These are phyloP conservation scores for Leccinum cinnamomeum DNA, from an alignment of 1,284 basidiomycete genomes.

Conservation along the genomic window DNA sequence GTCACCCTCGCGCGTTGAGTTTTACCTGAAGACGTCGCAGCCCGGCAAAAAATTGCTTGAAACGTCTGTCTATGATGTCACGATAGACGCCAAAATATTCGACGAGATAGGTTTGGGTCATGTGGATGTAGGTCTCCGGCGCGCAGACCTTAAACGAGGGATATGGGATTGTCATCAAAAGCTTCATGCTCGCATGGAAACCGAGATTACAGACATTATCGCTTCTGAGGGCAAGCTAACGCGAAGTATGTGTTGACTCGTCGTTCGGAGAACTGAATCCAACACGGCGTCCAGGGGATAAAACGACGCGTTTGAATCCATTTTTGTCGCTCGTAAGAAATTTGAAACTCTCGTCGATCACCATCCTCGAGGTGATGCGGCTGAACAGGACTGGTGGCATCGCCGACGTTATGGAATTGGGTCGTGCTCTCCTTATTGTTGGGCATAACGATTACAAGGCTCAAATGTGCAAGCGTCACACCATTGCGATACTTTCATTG, in stretches of 20 bases:
- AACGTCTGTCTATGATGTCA: conserved; percentile 84
- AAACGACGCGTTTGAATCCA: conserved; percentile 41
- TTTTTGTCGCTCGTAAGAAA: conserved; percentile 74
- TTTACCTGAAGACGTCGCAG: conserved; percentile 63
- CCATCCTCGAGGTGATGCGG: conserved; percentile 90
- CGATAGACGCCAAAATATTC: conserved; percentile 63
- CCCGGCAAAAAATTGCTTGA: conserved; percentile 83
- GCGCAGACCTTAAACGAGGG: conserved; percentile 67
- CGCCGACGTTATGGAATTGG: conserved; percentile 87
- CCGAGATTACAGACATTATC: conserved; percentile 56
- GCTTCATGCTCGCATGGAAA: conserved; percentile 54
- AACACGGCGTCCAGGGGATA: conserved; percentile 12
- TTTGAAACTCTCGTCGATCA: conserved; percentile 84
- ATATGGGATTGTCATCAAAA: conserved; percentile 89
- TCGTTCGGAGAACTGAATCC: not conserved
- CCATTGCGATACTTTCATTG: conserved; percentile 52
- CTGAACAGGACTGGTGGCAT: conserved; percentile 79
- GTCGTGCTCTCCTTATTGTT: conserved; percentile 77
- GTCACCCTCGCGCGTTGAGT: conserved; percentile 63
- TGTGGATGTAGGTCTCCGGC: conserved; percentile 48
- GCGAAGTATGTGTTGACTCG: conserved; percentile 19
- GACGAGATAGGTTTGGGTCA: conserved; percentile 58
- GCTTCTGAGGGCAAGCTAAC: conserved; percentile 37
- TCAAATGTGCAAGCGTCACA: conserved; percentile 71
- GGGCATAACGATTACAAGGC: conserved; percentile 86